Percentiles rank a stretch among this genome's conserved stretches.
Evolutionary conservation across 768 basidiomycete genomes (phyloP).

Genomic region (Xerocomellus chrysenteron): DNA sequence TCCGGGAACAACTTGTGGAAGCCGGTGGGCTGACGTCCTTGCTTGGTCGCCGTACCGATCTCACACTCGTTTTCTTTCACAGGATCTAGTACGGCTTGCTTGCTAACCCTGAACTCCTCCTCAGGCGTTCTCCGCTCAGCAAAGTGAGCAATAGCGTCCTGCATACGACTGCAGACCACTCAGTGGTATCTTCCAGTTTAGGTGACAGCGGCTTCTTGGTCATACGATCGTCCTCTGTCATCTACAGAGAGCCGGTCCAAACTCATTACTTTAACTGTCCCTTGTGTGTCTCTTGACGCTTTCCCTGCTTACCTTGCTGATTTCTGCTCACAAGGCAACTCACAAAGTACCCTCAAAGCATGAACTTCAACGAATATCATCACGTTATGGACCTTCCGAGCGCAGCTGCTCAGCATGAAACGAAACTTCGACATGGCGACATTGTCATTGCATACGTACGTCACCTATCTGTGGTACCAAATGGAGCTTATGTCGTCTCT

Average conservation of each 20-base stretch:
- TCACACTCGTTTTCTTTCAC: background rate
- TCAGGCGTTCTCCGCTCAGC: slow-evolving; percentile 74
- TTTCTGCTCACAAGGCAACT: slow-evolving; percentile 26
- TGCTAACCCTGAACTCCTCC: slow-evolving; percentile 71
- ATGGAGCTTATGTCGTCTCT: slow-evolving; percentile 6
- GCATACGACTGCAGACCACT: slow-evolving; percentile 1
- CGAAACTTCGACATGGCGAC: slow-evolving; percentile 52
- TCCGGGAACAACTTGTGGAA: slow-evolving; percentile 61
- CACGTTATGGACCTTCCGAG: slow-evolving; percentile 36
- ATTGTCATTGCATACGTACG: slow-evolving; percentile 50
- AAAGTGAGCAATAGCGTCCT: slow-evolving; percentile 49
- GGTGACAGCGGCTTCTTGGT: slow-evolving; percentile 80
- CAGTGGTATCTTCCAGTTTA: slow-evolving; percentile 42
- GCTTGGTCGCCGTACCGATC: background rate
- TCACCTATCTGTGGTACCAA: background rate
- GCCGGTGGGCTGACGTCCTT: slow-evolving; percentile 41
- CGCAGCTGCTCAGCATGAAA: slow-evolving; percentile 45
- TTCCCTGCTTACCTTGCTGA: background rate
- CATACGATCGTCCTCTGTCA: slow-evolving; percentile 63
- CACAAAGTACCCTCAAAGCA: slow-evolving; percentile 34
- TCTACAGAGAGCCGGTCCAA: slow-evolving; percentile 42
- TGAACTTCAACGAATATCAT: slow-evolving; percentile 9
- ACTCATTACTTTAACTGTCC: slow-evolving; percentile 38
- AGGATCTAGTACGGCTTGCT: slow-evolving; percentile 86
- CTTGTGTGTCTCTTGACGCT: slow-evolving; percentile 20